Evolutionary conservation across 768 basidiomycete species (phyloP).

Genomic region (Phanerochaete sordida): DNA sequence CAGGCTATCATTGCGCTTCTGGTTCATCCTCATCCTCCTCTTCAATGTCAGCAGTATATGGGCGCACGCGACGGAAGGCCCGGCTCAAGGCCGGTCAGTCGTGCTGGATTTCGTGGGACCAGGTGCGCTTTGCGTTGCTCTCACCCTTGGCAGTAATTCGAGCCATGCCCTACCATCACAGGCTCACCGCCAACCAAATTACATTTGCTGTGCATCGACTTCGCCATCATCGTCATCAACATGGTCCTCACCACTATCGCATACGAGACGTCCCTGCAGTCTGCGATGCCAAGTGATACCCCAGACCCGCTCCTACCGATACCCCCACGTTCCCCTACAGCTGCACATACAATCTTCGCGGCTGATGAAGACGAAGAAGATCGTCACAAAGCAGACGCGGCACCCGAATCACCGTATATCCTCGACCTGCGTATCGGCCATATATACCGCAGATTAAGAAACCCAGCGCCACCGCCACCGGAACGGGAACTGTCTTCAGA

Average conservation of each 20-base stretch:
- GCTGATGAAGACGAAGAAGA: slow-evolving; percentile 5
- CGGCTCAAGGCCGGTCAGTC: slow-evolving; percentile 56
- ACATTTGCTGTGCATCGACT: slow-evolving; percentile 64
- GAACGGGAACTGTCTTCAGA: slow-evolving; percentile 21
- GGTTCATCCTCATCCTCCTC: slow-evolving; percentile 53
- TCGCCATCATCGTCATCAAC: slow-evolving; percentile 65
- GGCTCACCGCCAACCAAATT: slow-evolving; percentile 56
- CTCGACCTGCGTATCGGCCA: slow-evolving; percentile 59
- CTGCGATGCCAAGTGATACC: slow-evolving; percentile 36
- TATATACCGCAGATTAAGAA: slow-evolving; percentile 54
- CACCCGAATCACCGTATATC: slow-evolving; percentile 40
- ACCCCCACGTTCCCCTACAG: slow-evolving; percentile 26
- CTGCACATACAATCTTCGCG: slow-evolving; percentile 12
- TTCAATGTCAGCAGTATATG: slow-evolving; percentile 61
- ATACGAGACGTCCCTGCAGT: slow-evolving; percentile 55
- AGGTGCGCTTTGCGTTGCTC: slow-evolving; percentile 43
- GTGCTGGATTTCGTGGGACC: slow-evolving; percentile 78
- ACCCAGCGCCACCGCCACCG: slow-evolving; percentile 38
- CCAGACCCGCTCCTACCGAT: slow-evolving; percentile 37
- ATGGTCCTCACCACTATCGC: slow-evolving; percentile 62
- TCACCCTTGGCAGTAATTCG: neutral
- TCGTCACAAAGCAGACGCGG: slow-evolving; percentile 10
- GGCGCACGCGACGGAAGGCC: slow-evolving; percentile 51
- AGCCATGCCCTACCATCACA: slow-evolving; percentile 4
- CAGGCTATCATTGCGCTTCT: slow-evolving; percentile 64